phyloP scores from a whole-genome alignment of 305 asterid genomes.

The Fraxinus ornus region DNA sequence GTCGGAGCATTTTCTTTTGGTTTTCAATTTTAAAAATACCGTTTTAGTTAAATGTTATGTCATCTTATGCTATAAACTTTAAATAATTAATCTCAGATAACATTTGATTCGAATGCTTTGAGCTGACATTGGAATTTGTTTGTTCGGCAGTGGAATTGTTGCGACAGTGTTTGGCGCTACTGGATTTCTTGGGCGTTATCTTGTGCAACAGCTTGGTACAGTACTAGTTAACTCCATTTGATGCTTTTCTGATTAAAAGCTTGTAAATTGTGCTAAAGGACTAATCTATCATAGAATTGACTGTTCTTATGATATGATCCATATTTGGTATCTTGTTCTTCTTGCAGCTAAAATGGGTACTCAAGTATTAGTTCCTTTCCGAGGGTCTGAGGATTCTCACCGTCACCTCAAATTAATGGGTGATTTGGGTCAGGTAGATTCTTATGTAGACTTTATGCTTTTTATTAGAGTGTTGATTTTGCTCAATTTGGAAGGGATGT shows the following conservation, averaged over 20 bases:
- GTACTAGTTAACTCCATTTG: constrained; percentile 1
- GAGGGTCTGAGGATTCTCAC: constrained; percentile 91
- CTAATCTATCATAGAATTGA: constrained; percentile 15
- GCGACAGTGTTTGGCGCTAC: constrained; percentile 98
- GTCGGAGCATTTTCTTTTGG: background rate
- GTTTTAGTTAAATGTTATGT: background rate
- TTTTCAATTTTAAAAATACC: background rate
- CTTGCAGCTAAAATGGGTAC: constrained; percentile 90
- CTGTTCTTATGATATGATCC: constrained; percentile 10
- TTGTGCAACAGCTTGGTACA: constrained; percentile 92
- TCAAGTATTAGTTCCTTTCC: constrained; percentile 93
- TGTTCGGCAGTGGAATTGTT: constrained; percentile 77
- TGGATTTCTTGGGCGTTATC: constrained; percentile 91
- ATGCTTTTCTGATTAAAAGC: constrained; percentile 12
- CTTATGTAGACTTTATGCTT: constrained; percentile 3
- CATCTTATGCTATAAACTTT: background rate
- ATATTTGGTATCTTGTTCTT: constrained; percentile 15
- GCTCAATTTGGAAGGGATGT: constrained; percentile 10
- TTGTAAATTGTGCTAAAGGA: background rate
- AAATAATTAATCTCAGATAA: background rate
- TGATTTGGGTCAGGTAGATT: constrained; percentile 91
- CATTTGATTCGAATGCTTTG: background rate
- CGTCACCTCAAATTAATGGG: constrained; percentile 99
- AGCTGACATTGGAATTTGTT: constrained; percentile 22
- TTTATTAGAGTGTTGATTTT: background rate